These are phyloP conservation scores for Davidsoniella australis DNA, from an alignment of 2,329 filamentous ascomycete genomes.

Conservation along the genomic window DNA sequence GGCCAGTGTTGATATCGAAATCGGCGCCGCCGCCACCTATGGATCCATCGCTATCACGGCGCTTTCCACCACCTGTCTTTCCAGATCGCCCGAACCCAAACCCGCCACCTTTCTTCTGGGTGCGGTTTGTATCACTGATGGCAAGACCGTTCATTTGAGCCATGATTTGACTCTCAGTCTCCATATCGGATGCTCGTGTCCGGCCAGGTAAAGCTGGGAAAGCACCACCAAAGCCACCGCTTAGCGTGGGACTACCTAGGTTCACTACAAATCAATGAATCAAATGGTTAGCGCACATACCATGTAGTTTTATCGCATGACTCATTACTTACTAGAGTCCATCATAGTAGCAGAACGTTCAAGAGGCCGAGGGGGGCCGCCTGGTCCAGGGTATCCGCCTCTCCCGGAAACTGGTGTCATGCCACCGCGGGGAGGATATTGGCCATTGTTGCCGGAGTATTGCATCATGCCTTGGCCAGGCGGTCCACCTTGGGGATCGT, in stretches of 20 bases:
- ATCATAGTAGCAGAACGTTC: conserved; percentile 13
- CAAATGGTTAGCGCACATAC: neutral
- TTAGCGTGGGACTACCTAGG: conserved; percentile 4
- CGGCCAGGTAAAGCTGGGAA: conserved; percentile 9
- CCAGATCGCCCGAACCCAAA: conserved; percentile 9
- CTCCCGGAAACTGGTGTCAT: conserved; percentile 8
- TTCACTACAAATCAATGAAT: neutral
- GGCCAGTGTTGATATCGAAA: conserved; percentile 20
- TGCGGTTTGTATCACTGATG: conserved; percentile 1
- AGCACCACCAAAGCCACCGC: conserved; percentile 9
- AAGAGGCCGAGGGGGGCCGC: conserved; percentile 3
- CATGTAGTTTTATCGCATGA: too few species aligned
- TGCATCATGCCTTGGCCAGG: conserved; percentile 22
- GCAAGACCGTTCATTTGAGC: conserved; percentile 9
- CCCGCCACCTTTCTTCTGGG: conserved; percentile 5
- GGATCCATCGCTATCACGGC: conserved; percentile 12
- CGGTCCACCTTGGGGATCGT: conserved; percentile 28
- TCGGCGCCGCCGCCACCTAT: conserved; percentile 21
- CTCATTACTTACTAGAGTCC: conserved; percentile 1
- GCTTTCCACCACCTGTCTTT: neutral
- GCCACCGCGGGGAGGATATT: conserved; percentile 23
- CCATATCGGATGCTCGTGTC: conserved; percentile 9
- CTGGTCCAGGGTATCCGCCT: conserved; percentile 2
- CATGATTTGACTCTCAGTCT: conserved; percentile 10
- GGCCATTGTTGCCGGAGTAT: conserved; percentile 24